phyloP scores from a whole-genome alignment of 139 green algal species.

The Chlamydomonas sp. region DNA sequence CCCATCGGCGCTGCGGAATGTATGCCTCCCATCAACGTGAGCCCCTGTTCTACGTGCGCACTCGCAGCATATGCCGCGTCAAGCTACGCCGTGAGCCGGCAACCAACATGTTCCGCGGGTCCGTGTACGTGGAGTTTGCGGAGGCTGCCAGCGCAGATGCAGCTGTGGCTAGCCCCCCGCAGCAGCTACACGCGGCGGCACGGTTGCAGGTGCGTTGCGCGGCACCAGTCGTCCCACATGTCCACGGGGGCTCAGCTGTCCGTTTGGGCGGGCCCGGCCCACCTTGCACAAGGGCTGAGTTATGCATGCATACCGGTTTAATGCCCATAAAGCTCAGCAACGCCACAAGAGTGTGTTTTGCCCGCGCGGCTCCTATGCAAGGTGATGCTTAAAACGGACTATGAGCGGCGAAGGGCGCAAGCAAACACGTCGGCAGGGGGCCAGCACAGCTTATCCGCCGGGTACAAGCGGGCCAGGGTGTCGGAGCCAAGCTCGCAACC shows the following conservation, averaged over 20 bases:
- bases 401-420: slow-evolving; percentile 5
- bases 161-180: slow-evolving; percentile 2
- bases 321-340: neutral
- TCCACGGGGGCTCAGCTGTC: no score
- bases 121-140: slow-evolving; percentile 23
- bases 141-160: neutral
- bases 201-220: neutral
- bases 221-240: neutral
- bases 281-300: no score
- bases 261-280: no score
- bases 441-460: neutral
- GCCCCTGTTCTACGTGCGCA: no score
- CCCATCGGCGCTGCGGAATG: no score
- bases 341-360: neutral
- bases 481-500: neutral
- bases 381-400: neutral
- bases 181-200: neutral
- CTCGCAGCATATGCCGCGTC: slow-evolving; percentile 15
- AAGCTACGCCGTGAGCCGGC: slow-evolving; percentile 19
- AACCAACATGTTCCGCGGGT: slow-evolving; percentile 26
- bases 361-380: no score
- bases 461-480: neutral
- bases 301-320: neutral
- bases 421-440: neutral
- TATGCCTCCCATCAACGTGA: no score